Conservation (phyloP, 2,329 filamentous ascomycete genomes). For the Eutypa lata region DNA sequence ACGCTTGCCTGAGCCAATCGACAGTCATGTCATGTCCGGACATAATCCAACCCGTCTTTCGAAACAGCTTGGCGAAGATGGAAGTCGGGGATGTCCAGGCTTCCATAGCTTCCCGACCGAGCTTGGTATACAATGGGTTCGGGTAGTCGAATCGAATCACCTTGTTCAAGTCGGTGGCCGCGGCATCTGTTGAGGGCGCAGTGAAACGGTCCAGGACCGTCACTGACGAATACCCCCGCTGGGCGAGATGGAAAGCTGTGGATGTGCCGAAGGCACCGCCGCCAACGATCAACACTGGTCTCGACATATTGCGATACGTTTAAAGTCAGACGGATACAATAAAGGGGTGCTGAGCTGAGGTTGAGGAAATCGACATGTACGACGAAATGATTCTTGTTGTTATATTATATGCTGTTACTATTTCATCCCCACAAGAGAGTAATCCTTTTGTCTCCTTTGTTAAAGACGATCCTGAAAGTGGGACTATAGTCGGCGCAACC, state of each 20-base stretch:
- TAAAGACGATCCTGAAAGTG: too few species aligned
- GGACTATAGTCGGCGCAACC: too few species aligned
- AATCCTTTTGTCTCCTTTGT: too few species aligned
- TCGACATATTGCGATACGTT: too few species aligned
- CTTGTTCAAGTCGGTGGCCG: constrained; percentile 34
- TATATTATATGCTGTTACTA: too few species aligned
- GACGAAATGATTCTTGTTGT: too few species aligned
- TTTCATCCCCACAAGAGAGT: too few species aligned
- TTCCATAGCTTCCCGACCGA: constrained; percentile 27
- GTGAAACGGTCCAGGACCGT: constrained; percentile 25
- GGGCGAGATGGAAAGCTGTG: constrained; percentile 29
- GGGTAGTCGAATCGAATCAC: constrained; percentile 36
- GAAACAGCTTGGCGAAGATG: constrained; percentile 28
- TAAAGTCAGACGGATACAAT: too few species aligned
- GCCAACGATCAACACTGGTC: constrained; percentile 26
- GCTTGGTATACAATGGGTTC: constrained; percentile 25
- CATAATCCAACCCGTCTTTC: constrained; percentile 29
- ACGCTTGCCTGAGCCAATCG: constrained; percentile 26
- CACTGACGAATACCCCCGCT: constrained; percentile 17
- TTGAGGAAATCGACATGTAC: too few species aligned
- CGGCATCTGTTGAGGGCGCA: constrained; percentile 21
- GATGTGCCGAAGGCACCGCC: constrained; percentile 32
- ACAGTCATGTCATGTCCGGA: constrained; percentile 21
- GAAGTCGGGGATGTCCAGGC: constrained; percentile 24
- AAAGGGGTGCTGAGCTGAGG: constrained; percentile 18